Percentiles rank a stretch among this genome's conserved stretches.
Evolutionary conservation across 176 grass and related monocot genomes (phyloP).

Genomic region (Raddia distichophylla): DNA sequence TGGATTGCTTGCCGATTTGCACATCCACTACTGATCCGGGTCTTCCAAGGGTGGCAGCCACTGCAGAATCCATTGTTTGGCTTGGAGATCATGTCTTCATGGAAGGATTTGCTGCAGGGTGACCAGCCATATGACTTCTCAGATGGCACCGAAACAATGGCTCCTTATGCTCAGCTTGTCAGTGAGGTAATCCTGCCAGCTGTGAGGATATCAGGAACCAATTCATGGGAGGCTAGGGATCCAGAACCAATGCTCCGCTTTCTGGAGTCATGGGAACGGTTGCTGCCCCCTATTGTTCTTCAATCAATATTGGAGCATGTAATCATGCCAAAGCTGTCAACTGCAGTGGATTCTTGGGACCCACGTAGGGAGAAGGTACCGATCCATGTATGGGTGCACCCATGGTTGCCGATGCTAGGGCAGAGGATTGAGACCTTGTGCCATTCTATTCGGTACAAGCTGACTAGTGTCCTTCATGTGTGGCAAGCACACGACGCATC

Average conservation of each 20-base stretch:
- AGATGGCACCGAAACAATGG: constrained; percentile 50
- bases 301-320: constrained; percentile 80
- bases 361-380: constrained; percentile 71
- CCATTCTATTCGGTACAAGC: constrained; percentile 76
- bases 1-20: constrained; percentile 73
- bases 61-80: constrained; percentile 69
- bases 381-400: constrained; percentile 79
- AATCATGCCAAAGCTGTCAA: constrained; percentile 80
- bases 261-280: constrained; percentile 66
- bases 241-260: constrained; percentile 88
- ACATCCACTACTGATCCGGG: constrained; percentile 55
- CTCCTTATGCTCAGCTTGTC: constrained; percentile 79
- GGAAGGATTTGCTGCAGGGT: constrained; percentile 75
- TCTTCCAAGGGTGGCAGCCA: constrained; percentile 90
- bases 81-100: constrained; percentile 66
- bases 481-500: constrained; percentile 88
- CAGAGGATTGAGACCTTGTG: constrained; percentile 69
- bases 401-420: constrained; percentile 76
- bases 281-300: constrained; percentile 67
- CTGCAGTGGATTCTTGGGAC: constrained; percentile 84
- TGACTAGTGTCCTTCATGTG: constrained; percentile 73
- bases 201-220: constrained; percentile 75
- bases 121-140: constrained; percentile 74
- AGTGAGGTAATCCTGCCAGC: constrained; percentile 77
- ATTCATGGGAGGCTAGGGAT: constrained; percentile 84